A percentile compares a stretch with the other conserved stretches of the same genome.
Evolutionary conservation across 495 filamentous ascomycete genomes (phyloP).

Genomic region (Lineolata rhizophorae): DNA sequence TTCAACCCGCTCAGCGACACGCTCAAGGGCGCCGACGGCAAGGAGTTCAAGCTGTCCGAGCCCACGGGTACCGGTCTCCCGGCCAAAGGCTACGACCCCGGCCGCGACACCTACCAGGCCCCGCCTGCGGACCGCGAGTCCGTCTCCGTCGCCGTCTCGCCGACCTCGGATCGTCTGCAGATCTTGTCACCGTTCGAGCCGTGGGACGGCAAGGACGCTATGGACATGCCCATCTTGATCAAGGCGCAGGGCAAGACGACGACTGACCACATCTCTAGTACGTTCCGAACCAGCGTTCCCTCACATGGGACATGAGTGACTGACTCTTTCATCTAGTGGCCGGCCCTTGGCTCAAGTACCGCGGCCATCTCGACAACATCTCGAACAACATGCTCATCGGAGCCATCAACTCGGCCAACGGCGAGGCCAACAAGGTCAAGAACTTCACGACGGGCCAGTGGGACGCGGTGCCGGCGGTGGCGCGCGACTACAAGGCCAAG

Average conservation of each 20-base stretch:
- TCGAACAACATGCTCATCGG: conserved; percentile 99
- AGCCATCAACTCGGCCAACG: conserved; percentile 86
- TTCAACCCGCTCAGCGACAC: conserved; percentile 95
- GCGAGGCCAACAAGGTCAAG: conserved; percentile 95
- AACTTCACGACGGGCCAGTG: conserved; percentile 68
- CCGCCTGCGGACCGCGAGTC: conserved; percentile 57
- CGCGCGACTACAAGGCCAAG: conserved; percentile 96
- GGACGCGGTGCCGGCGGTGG: conserved; percentile 78
- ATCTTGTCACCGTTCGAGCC: conserved; percentile 63
- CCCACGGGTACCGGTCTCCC: conserved; percentile 75
- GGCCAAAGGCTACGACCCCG: conserved; percentile 67
- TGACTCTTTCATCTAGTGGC: conserved; percentile 32
- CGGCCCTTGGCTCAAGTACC: conserved; percentile 98
- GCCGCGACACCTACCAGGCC: conserved; percentile 90
- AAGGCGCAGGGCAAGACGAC: conserved; percentile 97
- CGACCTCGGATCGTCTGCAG: conserved; percentile 82
- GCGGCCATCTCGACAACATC: conserved; percentile 98
- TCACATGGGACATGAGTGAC: neutral
- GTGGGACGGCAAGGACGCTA: conserved; percentile 91
- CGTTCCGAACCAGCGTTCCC: conserved; percentile 4
- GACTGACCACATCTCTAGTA: conserved; percentile 93
- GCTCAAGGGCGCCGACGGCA: conserved; percentile 91
- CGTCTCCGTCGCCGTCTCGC: conserved; percentile 67
- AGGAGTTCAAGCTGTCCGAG: conserved; percentile 68
- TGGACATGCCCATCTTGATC: conserved; percentile 81